Evolutionary conservation across 495 filamentous ascomycete species (phyloP), one percentile per base, ranked within the genome.

Genomic region (Neurospora sp.): DNA sequence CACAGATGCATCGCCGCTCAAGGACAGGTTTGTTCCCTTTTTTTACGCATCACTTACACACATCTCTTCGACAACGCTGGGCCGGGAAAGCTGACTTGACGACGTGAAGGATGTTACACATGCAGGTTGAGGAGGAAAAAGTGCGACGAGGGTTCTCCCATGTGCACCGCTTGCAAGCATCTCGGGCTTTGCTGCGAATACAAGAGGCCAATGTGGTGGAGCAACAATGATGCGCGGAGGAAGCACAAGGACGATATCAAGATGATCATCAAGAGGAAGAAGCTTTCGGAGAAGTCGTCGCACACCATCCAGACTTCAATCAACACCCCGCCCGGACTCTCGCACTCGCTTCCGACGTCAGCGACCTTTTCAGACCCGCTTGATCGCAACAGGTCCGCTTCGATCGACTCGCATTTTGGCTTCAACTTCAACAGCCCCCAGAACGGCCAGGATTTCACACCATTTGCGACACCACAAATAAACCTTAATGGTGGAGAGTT

Each of bases 171-270:
- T 69, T 99, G 96, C 88, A 91, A 88, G 79, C 92, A 97, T 77
- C 89, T 99, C 53, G 89, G 90, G 10, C 87, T 99, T 31, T 84
- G 84, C 73, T 99, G 96, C 82, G 93, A 99, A 85, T 99, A 98
- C 83, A 97, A 97, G 87, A 86, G 94, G 78, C 95, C 96, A 12
- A 88, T 92, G 80, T 99, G 96, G 96, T 99, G 96, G 96, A 92
- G 90, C 81, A 97, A 92, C 84, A 90, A 91, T 76, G 94, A 97
- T 74, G 89, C 91, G 82, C 87, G 96, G 73, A 88, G 90, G 76
- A 80, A 90, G 35, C 93, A 97, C 79, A 99, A 99, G 86, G 96
- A 98, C 79, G 84, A 88, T 27, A 94, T 99, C 85, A 99, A 99
- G 87, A 90, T 91, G 84, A 93, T 94, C 81, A 99, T 99, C 84